A percentile compares a stretch with the other conserved stretches of the same genome.
These are phyloP conservation scores for Amanita thiersii DNA, from an alignment of 768 basidiomycete species.

Conservation along the genomic window DNA sequence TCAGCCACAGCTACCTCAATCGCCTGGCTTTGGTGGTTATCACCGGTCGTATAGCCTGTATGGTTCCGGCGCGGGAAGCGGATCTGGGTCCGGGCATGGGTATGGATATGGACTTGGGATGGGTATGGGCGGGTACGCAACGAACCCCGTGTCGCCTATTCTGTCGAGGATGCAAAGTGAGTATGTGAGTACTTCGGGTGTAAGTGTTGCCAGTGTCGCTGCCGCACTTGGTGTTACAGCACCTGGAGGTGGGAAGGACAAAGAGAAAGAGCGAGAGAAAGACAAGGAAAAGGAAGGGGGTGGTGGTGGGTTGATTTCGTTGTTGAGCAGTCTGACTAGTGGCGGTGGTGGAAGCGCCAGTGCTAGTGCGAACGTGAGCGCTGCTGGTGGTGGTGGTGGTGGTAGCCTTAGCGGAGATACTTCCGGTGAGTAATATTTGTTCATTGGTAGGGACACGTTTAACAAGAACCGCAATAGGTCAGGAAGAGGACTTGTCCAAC, in stretches of 20 bases:
- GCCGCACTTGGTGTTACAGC: neutral
- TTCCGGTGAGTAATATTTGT: too few species aligned
- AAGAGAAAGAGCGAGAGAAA: neutral
- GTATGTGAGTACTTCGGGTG: slow-evolving; percentile 17
- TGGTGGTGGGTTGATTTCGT: slow-evolving; percentile 5
- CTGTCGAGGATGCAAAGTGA: slow-evolving; percentile 57
- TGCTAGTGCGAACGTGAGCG: too few species aligned
- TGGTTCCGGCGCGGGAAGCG: slow-evolving; percentile 16
- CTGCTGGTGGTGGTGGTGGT: too few species aligned
- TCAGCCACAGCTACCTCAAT: too few species aligned
- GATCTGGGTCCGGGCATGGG: neutral
- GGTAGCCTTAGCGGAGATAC: too few species aligned
- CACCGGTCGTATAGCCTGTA: slow-evolving; percentile 18
- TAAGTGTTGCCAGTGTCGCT: neutral
- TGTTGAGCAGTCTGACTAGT: slow-evolving; percentile 1
- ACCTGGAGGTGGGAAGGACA: neutral
- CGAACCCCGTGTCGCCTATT: slow-evolving; percentile 39
- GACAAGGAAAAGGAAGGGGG: neutral
- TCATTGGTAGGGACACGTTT: too few species aligned
- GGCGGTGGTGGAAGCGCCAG: too few species aligned
- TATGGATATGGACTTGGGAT: slow-evolving; percentile 6
- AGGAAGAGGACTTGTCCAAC: too few species aligned
- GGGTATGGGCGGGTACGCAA: slow-evolving; percentile 15
- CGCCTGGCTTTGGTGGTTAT: slow-evolving; percentile 34
- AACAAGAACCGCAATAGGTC: too few species aligned